Evolutionary conservation across 2,329 filamentous ascomycete genomes (phyloP), one percentile per base, ranked within the genome.

Genomic region (Aspergillus sp.): DNA sequence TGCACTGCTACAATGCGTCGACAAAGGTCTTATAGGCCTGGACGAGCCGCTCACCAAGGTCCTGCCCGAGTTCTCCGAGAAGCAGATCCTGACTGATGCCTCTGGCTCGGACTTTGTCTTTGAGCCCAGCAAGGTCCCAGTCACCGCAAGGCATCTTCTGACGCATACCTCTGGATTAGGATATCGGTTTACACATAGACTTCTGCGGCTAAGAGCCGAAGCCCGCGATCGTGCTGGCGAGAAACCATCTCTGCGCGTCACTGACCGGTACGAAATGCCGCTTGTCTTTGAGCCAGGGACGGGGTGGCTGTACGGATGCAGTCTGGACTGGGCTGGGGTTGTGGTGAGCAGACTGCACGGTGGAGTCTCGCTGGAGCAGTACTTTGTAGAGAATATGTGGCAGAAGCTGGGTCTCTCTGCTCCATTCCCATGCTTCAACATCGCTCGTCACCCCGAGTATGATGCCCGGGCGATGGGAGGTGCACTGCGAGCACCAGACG

Each of bases 1-100:
- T 52, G 79, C 82, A 2, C 77, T 77, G 1, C 64, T 87, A n/a
- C 81, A 84, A 57, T 78, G 81, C 46, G 81, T 86, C 2, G 83
- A 86, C 37, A 74, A 79, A 6, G 82, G 81, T 0, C 67, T 80
- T 0, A 64, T 85, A 0, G 66, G 66, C 1, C 71, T 86, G 0
- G 75, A 79, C 8, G 77, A 76, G 3, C 79, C 84, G 53, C 63
- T 85, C 0, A 72, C 75, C 0, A 39, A 63, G 0, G 49, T 82
- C 3, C 70, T 80, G 2, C 84, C 83, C 0, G 81, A 82, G 33
- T 73, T 87, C 0, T 74, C 74, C 0, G 67, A 68, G 1, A 78
- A 82, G 56, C 70, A 79, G 9, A 74, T 87, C 23, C 62, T 87
- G 3, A 77, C 72, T 0, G 79, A 78, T 2, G 83, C 81, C 58